These are phyloP conservation scores for Myriangium duriaei DNA, from an alignment of 2,329 filamentous ascomycete genomes.

Conservation along the genomic window DNA sequence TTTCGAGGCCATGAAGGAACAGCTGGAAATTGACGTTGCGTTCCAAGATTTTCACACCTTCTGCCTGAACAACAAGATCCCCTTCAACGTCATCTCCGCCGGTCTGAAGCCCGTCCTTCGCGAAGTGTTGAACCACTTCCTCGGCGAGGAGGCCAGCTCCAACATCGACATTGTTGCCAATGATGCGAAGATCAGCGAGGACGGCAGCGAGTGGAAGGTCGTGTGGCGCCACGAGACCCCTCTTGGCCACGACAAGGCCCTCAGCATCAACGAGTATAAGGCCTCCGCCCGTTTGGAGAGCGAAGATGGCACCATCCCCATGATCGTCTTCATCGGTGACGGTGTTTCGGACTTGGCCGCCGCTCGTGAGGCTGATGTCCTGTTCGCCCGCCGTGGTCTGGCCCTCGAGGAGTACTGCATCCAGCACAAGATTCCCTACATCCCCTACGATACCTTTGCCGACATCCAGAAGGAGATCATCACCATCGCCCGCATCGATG, in stretches of 20 bases:
- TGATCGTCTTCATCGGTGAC: conserved; percentile 59
- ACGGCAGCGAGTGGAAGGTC: conserved; percentile 51
- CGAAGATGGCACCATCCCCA: conserved; percentile 49
- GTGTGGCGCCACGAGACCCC: conserved; percentile 55
- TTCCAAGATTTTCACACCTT: conserved; percentile 54
- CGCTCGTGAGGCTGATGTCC: conserved; percentile 52
- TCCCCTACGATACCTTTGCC: conserved; percentile 52
- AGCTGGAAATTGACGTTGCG: conserved; percentile 50
- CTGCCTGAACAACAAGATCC: conserved; percentile 49
- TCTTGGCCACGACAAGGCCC: conserved; percentile 54
- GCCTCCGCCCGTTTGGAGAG: conserved; percentile 39
- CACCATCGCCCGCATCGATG: conserved; percentile 46
- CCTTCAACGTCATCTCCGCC: conserved; percentile 58
- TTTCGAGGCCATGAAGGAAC: conserved; percentile 50
- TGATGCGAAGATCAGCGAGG: conserved; percentile 46
- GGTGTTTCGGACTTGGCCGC: conserved; percentile 56
- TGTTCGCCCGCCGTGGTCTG: conserved; percentile 54
- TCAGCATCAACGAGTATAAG: conserved; percentile 51
- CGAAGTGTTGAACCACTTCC: conserved; percentile 50
- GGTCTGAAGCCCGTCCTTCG: conserved; percentile 53
- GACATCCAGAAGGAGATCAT: conserved; percentile 51
- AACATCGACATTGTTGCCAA: conserved; percentile 58
- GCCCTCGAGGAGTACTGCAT: conserved; percentile 54
- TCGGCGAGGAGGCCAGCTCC: conserved; percentile 47
- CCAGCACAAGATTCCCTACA: conserved; percentile 48